Evolutionary conservation across 1,139 yeast species (phyloP), one percentile per base, ranked within the genome.

Genomic region (Williopsis jadinii): DNA sequence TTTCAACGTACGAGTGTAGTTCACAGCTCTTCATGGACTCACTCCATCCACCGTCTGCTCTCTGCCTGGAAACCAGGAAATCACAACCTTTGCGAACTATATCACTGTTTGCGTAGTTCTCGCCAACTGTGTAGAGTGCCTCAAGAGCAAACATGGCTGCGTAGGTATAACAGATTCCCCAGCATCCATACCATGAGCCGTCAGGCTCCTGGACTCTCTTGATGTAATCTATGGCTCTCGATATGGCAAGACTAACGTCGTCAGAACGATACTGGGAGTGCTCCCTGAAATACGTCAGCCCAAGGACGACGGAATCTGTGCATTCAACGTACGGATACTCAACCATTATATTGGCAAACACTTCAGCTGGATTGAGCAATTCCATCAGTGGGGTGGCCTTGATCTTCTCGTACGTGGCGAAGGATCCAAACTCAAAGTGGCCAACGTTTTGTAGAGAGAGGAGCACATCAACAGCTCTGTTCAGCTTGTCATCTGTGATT

Each of bases 111-210:
- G 55, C 58, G 58, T 87, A 92, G 2, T 61, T 67, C 46, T 73
- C 72, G 1, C 83, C 86, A 26, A 83, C 82, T 3, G 94, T 75
- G 33, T 77, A 68, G 40, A 92, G 69, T 0, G 98, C 97, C 55
- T 94, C 99, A 29, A 92, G 64, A 0, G 99, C 98, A 74, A 94
- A 94, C 98, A 94, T 94, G 2, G 92, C 84, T 0, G 98, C 97
- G 63, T 94, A 94, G 0, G 97, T 86, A 59, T 75, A 88, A 58
- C 99, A 94, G 10, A 94, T 83, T 35, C 98, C 99, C 99, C 99
- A 94, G 35, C 90, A 81, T 1, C 99, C 99, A 60, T 90, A 94
- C 97, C 98, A 94, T 9, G 95, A 81, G 0, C 99, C 99, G 60
- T 92, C 96, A 0, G 60, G 57, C 36, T 71, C 68, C 61, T 94